Evolutionary conservation across 2,329 filamentous ascomycete species (phyloP), one percentile per base, ranked within the genome.

Genomic region (Orbilia quercus): DNA sequence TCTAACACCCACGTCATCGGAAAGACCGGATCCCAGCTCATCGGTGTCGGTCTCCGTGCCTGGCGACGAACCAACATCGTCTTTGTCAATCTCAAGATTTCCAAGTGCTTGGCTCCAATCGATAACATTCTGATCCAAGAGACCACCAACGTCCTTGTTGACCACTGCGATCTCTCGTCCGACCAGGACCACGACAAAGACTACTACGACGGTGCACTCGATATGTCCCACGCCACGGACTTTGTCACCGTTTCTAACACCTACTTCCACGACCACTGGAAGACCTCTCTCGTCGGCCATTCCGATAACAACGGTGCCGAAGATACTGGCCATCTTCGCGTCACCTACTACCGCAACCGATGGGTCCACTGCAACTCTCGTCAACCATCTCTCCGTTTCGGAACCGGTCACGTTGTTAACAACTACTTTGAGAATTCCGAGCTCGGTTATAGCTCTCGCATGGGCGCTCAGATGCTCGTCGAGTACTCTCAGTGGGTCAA

Each of bases 291-390:
- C 2, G 51, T 73, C 53, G 60, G 60, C 2, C 67, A 73, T 40
- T 60, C 53, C 22, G 67, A 73, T 28, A 73, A 66, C 40, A 73
- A 73, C 42, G 67, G 12, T 28, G 47, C 53, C 42, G 54, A 73
- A 28, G 78, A 77, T 75, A 78, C 77, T 7, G 87, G 87, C 75
- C 82, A 87, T 78, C 82, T 90, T 42, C 84, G 82, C 78, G 82
- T 90, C 63, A 90, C 88, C 62, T 88, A 88, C 79, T 84, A 84
- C 81, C 86, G 88, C 83, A 90, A 90, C 84, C 82, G 86, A 82
- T 89, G 75, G 57, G 64, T 31, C 75, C 88, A 89, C 82, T 81
- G 88, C 79, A 86, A 88, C 83, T 87, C 85, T 7, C 88, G 88
- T 57, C 82, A 81, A 0, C 88, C 88, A 1, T 86, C 84, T 1